phyloP scores from a whole-genome alignment of 2,329 filamentous ascomycete species.

The Colletotrichum horii region DNA sequence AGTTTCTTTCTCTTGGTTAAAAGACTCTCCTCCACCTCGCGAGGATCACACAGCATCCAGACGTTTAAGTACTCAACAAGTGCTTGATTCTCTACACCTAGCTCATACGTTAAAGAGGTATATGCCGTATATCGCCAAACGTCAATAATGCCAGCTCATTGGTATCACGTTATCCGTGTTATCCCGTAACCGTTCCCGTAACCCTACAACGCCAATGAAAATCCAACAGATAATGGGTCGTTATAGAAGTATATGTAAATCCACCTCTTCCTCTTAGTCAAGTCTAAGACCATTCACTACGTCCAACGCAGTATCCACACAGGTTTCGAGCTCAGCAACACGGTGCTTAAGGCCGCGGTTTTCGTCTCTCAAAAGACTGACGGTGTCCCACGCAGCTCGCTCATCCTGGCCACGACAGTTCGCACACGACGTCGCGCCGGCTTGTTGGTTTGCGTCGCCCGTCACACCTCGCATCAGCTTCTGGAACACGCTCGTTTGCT shows the following conservation, averaged over 20 bases:
- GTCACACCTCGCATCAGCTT: slow-evolving; percentile 49
- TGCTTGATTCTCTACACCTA: slow-evolving; percentile 2
- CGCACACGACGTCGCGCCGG: slow-evolving; percentile 41
- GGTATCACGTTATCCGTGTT: slow-evolving; percentile 7
- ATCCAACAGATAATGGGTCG: neutral
- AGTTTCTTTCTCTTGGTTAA: neutral
- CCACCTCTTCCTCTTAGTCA: slow-evolving; percentile 24
- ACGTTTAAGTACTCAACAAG: neutral
- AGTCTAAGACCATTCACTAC: slow-evolving; percentile 61
- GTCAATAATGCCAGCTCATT: slow-evolving; percentile 18
- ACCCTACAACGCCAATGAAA: neutral
- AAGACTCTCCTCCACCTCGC: neutral
- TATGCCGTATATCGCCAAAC: slow-evolving; percentile 3
- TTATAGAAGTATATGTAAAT: neutral
- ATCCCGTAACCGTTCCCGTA: neutral
- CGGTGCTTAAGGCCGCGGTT: slow-evolving; percentile 66
- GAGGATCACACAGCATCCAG: neutral
- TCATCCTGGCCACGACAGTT: slow-evolving; percentile 65
- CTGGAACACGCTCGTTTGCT: slow-evolving; percentile 36
- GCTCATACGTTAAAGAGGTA: neutral
- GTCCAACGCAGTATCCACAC: slow-evolving; percentile 66
- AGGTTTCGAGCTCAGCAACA: slow-evolving; percentile 63
- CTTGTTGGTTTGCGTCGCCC: slow-evolving; percentile 35
- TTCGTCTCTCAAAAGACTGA: slow-evolving; percentile 65
- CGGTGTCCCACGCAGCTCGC: slow-evolving; percentile 69